Base-by-base conservation (phyloP, 257 asterid genomes). In the Osmanthus fragrans region DNA sequence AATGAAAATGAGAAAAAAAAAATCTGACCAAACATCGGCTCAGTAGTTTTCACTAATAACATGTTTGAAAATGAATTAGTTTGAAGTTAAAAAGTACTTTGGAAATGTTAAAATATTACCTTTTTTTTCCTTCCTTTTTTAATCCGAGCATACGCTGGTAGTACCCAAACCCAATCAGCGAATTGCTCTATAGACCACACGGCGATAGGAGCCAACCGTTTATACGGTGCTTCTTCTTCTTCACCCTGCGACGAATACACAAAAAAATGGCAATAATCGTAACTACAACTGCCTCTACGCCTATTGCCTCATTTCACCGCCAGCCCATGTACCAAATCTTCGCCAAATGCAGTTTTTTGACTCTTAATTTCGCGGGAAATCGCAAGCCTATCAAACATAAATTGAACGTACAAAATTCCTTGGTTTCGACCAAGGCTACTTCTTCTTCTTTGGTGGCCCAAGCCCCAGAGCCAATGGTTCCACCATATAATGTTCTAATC, bases 401-500 rank as follows among this genome's bases (percentile, higher is more conserved):
- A 56, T 71, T 79, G 69, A 76, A n/a, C 34, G 27, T 37, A 76
- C 73, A 45, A 63, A 73, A 54, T n/a, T 73, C 80, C 76, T 45
- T 51, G n/a, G 25, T 66, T 70, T 77, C 56, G 0, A 36, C 37
- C 21, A 68, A 42, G n/a, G 70, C 82, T 73, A 69, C 83, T 70
- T 70, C 87, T 78, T 76, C 82, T 36, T 47, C 87, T 40, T 54
- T 80, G 39, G 36, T 54, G 19, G 69, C 70, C 11, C 74, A 36
- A 42, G 73, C 72, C 37, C 63, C 56, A 36, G 96, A 88, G 75
- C 90, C 89, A 23, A 94, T 90, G 97, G 11, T 86, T 80, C 97
- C 97, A 37, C 98, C 98, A 19, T 92, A 84, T 76, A 92, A 90
- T 73, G 97, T 94, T 75, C 85, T 94, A 87, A 92, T 92, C 77